Evolutionary conservation across 2,329 filamentous ascomycete species (phyloP).

Genomic region (Stromatinia cepivora): DNA sequence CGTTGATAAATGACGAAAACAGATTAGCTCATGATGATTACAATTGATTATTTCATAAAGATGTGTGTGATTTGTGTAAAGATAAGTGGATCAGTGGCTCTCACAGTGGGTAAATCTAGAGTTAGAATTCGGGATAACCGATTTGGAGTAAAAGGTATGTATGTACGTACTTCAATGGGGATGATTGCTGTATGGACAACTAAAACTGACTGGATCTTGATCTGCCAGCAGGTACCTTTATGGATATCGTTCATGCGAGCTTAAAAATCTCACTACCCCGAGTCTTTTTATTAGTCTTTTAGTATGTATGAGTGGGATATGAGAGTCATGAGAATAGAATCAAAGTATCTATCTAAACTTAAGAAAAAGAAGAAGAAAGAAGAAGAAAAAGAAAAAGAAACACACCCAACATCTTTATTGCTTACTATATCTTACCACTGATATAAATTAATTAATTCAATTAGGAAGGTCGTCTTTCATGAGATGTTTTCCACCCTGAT

Average conservation of each 20-base stretch:
- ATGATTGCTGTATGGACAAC: too few relatives aligned
- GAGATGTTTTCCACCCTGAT: neutral
- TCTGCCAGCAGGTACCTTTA: neutral
- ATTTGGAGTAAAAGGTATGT: neutral
- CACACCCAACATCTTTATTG: too few relatives aligned
- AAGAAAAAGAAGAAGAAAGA: too few relatives aligned
- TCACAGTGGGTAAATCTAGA: neutral
- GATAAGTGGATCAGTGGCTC: neutral
- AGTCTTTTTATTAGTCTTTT: neutral
- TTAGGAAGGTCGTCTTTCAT: neutral
- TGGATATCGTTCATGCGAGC: slow-evolving; percentile 2
- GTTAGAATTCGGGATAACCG: neutral
- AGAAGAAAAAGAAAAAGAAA: too few relatives aligned
- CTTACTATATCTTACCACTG: neutral
- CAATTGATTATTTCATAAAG: neutral
- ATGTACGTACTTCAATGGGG: too few relatives aligned
- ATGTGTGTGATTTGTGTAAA: neutral
- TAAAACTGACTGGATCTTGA: neutral
- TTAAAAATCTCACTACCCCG: neutral
- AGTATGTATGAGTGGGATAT: too few relatives aligned
- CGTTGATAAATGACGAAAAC: slow-evolving; percentile 7
- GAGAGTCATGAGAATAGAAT: neutral
- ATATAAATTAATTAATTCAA: neutral
- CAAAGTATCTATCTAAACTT: neutral
- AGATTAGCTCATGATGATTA: neutral